Evolutionary conservation across 164 flowering plant species (phyloP).

Genomic region (Echeveria elegans): DNA sequence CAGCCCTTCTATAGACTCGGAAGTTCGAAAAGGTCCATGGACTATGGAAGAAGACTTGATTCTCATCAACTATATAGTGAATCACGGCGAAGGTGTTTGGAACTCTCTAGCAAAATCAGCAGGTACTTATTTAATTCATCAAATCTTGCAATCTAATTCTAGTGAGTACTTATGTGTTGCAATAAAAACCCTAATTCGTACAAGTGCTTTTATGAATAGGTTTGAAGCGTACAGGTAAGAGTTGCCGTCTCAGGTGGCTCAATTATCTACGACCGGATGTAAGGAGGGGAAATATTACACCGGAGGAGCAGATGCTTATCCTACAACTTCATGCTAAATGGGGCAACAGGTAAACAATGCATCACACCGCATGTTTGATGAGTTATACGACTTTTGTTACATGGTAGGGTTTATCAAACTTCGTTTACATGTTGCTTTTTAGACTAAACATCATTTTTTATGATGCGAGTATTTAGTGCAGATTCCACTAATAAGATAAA

Average conservation of each 20-base stretch:
- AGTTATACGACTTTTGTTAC: background rate
- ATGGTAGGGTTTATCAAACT: background rate
- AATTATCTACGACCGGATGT: constrained; percentile 91
- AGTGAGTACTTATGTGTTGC: too few relatives aligned
- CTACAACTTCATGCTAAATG: constrained; percentile 91
- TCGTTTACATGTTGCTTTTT: background rate
- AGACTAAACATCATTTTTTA: background rate
- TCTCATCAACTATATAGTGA: constrained; percentile 78
- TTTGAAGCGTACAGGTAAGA: constrained; percentile 88
- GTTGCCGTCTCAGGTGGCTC: constrained; percentile 94
- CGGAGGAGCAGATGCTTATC: constrained; percentile 83
- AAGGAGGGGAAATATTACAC: constrained; percentile 81
- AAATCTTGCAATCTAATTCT: background rate
- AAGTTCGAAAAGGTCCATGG: constrained; percentile 96
- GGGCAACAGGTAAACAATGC: constrained; percentile 42
- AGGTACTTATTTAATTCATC: constrained; percentile 35
- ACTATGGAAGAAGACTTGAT: constrained; percentile 93
- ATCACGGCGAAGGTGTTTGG: constrained; percentile 97
- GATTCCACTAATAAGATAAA: background rate
- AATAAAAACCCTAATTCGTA: background rate
- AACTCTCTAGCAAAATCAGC: constrained; percentile 82
- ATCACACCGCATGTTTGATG: background rate
- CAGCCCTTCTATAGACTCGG: constrained; percentile 37
- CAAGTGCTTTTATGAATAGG: constrained; percentile 25
- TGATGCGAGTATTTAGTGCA: background rate